Conservation (phyloP, 164 flowering plant species). For the Euptelea pleiosperma region DNA sequence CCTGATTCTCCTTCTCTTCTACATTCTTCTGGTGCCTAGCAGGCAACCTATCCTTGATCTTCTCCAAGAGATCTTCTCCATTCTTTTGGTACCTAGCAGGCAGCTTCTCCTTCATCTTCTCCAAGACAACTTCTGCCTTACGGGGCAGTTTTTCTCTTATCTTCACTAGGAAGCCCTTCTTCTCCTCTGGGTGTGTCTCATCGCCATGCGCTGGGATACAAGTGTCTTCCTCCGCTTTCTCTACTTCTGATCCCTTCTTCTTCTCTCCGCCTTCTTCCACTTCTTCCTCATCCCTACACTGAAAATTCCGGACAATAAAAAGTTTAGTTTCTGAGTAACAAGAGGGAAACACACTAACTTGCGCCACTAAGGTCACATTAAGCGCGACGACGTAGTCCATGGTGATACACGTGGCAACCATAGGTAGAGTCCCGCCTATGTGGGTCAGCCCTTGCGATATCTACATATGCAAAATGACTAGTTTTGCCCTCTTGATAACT, state of each 20-base stretch:
- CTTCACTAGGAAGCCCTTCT: conserved; percentile 10
- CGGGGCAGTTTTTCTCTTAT: neutral
- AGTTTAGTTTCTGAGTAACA: neutral
- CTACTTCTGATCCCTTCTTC: too few relatives aligned
- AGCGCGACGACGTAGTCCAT: too few relatives aligned
- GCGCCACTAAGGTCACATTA: too few relatives aligned
- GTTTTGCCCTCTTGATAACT: too few relatives aligned
- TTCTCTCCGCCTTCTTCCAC: conserved; percentile 43
- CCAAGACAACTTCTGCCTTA: conserved; percentile 33
- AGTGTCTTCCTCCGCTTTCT: conserved; percentile 26
- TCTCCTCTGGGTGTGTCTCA: conserved; percentile 22
- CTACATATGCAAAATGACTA: too few relatives aligned
- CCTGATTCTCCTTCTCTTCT: conserved; percentile 20
- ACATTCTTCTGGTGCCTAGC: conserved; percentile 37
- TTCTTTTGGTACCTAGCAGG: conserved; percentile 35
- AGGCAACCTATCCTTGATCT: conserved; percentile 56
- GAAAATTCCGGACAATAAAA: conserved; percentile 3
- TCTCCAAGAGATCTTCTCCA: conserved; percentile 44
- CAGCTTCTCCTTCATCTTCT: conserved; percentile 51
- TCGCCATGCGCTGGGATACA: neutral
- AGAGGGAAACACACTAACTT: neutral
- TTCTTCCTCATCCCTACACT: conserved; percentile 71
- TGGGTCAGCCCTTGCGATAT: too few relatives aligned
- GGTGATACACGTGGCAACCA: too few relatives aligned
- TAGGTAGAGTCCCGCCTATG: too few relatives aligned